phyloP scores from a whole-genome alignment of 2,329 filamentous ascomycete genomes.

The Colletotrichum caudatum region DNA sequence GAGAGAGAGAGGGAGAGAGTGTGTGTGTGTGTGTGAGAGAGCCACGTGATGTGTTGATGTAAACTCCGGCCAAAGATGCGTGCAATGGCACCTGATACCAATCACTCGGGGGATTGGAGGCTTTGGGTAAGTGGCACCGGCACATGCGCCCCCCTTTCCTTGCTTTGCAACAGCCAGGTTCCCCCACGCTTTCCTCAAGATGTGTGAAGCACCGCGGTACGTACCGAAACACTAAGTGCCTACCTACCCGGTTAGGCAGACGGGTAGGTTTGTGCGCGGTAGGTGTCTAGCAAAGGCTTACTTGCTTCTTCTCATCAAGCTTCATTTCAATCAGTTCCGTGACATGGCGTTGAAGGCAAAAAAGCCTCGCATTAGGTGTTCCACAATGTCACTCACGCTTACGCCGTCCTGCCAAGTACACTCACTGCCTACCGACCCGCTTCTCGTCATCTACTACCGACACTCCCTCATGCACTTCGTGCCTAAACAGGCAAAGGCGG shows the following conservation, averaged over 20 bases:
- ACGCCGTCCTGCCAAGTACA: not conserved
- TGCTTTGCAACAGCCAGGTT: slow-evolving; percentile 28
- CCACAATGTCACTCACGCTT: not conserved
- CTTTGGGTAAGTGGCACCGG: slow-evolving; percentile 5
- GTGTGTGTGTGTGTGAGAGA: no score
- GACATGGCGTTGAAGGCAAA: slow-evolving; percentile 29
- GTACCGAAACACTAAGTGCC: not conserved
- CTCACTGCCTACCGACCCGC: not conserved
- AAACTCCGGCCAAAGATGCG: not conserved
- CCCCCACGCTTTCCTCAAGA: slow-evolving; percentile 35
- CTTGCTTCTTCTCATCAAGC: slow-evolving; percentile 34
- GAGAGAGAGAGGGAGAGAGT: no score
- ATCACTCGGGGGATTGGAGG: not conserved
- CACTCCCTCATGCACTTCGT: not conserved
- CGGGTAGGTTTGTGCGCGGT: no score
- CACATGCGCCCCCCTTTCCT: slow-evolving; percentile 10
- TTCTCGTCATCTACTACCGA: slow-evolving; percentile 5
- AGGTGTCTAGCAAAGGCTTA: not conserved
- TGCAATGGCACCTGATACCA: not conserved
- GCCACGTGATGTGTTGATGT: not conserved
- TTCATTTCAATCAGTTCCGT: slow-evolving; percentile 37
- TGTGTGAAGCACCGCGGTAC: not conserved
- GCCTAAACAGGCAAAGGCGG: not conserved
- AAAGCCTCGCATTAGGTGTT: not conserved
- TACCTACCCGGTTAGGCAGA: not conserved